Conservation (phyloP, 164 flowering plant genomes). For the Chloranthus sessilifolius region DNA sequence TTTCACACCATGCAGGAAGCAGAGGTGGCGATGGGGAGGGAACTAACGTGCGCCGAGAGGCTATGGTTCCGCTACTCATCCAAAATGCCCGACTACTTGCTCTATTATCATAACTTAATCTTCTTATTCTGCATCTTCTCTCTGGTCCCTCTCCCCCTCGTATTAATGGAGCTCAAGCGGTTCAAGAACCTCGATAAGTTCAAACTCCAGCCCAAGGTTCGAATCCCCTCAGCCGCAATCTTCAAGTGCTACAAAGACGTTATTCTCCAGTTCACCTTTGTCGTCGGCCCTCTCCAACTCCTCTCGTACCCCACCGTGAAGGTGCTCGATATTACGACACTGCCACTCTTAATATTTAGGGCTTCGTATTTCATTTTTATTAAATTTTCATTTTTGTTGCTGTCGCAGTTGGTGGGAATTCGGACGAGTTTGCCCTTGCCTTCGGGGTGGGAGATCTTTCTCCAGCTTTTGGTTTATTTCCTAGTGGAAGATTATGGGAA, state of each 20-base stretch:
- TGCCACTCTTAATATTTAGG: neutral
- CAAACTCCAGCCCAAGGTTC: slow-evolving; percentile 83
- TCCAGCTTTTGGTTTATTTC: slow-evolving; percentile 69
- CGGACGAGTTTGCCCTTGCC: slow-evolving; percentile 79
- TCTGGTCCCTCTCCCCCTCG: slow-evolving; percentile 54
- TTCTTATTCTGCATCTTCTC: slow-evolving; percentile 70
- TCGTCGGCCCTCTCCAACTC: slow-evolving; percentile 81
- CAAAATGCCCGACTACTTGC: slow-evolving; percentile 51
- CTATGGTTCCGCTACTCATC: slow-evolving; percentile 81
- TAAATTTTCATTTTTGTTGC: neutral
- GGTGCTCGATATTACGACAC: slow-evolving; percentile 10
- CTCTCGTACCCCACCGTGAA: slow-evolving; percentile 57
- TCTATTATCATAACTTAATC: slow-evolving; percentile 67
- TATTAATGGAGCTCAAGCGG: slow-evolving; percentile 36
- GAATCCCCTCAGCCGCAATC: slow-evolving; percentile 30
- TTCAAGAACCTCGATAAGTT: slow-evolving; percentile 29
- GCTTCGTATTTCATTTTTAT: neutral
- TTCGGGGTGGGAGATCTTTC: slow-evolving; percentile 57
- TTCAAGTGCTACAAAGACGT: slow-evolving; percentile 67
- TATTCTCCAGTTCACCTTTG: slow-evolving; percentile 48
- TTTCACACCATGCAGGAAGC: slow-evolving; percentile 51
- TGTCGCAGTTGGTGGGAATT: slow-evolving; percentile 60
- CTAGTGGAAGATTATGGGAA: slow-evolving; percentile 72
- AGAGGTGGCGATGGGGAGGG: slow-evolving; percentile 45
- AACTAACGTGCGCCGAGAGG: slow-evolving; percentile 58